Conservation (phyloP, 768 basidiomycete species). For the Trametes punicea region DNA sequence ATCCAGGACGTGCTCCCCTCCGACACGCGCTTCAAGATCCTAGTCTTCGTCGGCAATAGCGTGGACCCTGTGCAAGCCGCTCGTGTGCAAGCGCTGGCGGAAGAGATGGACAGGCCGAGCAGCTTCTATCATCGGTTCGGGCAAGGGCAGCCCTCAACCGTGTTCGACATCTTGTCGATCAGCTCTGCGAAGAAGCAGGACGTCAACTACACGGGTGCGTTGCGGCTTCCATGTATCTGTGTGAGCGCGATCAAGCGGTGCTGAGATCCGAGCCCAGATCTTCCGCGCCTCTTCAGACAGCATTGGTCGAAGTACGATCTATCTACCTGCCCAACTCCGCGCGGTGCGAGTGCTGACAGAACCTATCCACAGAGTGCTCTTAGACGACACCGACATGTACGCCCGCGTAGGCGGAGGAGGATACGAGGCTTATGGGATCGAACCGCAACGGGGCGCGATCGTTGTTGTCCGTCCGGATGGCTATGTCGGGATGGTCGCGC, state of each 20-base stretch:
- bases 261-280: constrained; percentile 22
- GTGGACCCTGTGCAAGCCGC: constrained; percentile 21
- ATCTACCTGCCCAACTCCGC: too few species aligned
- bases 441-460: constrained; percentile 40
- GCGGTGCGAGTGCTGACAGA: too few species aligned
- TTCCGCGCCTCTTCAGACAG: constrained; percentile 45
- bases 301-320: constrained; percentile 56
- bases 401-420: constrained; percentile 50
- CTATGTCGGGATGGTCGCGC: constrained; percentile 55
- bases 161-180: constrained; percentile 19
- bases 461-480: constrained; percentile 64
- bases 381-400: constrained; percentile 52
- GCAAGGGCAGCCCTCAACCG: not conserved
- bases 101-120: constrained; percentile 14
- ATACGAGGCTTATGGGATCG: constrained; percentile 55
- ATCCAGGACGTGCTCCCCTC: constrained; percentile 48
- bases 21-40: constrained; percentile 47
- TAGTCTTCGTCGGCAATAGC: constrained; percentile 44
- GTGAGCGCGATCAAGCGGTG: not conserved
- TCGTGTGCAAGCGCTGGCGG: constrained; percentile 23
- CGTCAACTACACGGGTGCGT: constrained; percentile 12
- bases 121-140: constrained; percentile 22
- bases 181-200: constrained; percentile 12
- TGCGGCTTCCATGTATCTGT: not conserved
- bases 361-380: constrained; percentile 43